These are phyloP conservation scores for Endothia cerciana DNA, from an alignment of 2,329 filamentous ascomycete species.

Conservation along the genomic window DNA sequence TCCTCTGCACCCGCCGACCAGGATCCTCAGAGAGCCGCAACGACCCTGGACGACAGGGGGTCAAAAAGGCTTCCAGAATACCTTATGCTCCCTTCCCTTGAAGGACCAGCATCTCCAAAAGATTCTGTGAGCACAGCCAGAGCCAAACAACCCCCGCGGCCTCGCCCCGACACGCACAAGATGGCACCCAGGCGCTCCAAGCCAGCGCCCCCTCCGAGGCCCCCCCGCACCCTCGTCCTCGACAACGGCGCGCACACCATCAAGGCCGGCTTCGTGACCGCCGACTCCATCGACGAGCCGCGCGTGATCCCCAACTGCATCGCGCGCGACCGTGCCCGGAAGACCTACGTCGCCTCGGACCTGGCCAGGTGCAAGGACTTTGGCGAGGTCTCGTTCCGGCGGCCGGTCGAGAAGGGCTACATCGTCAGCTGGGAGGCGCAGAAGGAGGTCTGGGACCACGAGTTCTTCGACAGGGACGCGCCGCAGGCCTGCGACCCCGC, in stretches of 20 bases:
- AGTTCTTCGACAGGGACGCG: conserved; percentile 76
- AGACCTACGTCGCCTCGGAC: conserved; percentile 79
- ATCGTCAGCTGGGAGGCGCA: conserved; percentile 96
- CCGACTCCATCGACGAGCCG: conserved; percentile 56
- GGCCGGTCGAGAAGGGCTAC: conserved; percentile 92
- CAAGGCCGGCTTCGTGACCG: conserved; percentile 79
- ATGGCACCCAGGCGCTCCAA: conserved; percentile 52
- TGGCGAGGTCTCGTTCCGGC: conserved; percentile 82
- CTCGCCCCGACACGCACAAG: not conserved
- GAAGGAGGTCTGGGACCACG: conserved; percentile 92
- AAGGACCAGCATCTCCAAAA: not conserved
- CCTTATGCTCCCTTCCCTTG: not conserved
- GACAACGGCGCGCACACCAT: conserved; percentile 93
- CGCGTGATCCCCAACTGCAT: conserved; percentile 85
- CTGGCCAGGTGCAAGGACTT: conserved; percentile 82
- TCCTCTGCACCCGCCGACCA: not conserved
- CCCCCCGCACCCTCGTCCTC: conserved; percentile 75
- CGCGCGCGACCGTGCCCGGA: conserved; percentile 77
- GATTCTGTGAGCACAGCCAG: conserved; percentile 2
- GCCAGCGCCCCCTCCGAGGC: conserved; percentile 53
- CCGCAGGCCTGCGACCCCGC: conserved; percentile 71
- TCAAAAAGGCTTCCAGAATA: not conserved
- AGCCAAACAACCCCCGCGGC: not conserved
- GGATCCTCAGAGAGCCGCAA: conserved; percentile 1
- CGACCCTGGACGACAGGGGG: not conserved